Evolutionary conservation across 345 rosid species (phyloP).

Genomic region (Aquilaria yunnanensis): DNA sequence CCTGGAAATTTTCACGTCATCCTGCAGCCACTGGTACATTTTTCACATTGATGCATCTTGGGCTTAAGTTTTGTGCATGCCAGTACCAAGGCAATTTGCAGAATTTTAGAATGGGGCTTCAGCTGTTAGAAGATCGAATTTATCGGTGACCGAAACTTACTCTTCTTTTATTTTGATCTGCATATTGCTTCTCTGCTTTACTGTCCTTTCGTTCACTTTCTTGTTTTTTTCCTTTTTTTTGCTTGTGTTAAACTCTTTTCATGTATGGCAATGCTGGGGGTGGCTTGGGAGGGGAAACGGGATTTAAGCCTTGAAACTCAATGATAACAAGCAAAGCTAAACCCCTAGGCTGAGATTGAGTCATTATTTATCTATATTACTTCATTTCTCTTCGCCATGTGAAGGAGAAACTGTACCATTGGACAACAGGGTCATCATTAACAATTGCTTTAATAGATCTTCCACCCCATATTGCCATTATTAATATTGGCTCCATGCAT

Average conservation of each 20-base stretch:
- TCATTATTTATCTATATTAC: too few relatives aligned
- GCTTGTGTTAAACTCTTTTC: not conserved
- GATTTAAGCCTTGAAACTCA: too few relatives aligned
- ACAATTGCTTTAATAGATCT: too few relatives aligned
- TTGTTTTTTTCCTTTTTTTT: not conserved
- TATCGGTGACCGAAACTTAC: slow-evolving; percentile 50
- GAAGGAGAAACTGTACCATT: too few relatives aligned
- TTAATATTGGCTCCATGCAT: too few relatives aligned
- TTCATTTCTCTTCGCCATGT: too few relatives aligned
- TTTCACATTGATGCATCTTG: slow-evolving; percentile 95
- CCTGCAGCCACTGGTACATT: slow-evolving; percentile 98
- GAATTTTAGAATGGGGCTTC: slow-evolving; percentile 85
- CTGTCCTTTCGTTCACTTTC: not conserved
- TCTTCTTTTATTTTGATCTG: slow-evolving; percentile 1
- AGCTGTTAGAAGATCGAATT: slow-evolving; percentile 86
- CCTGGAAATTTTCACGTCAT: slow-evolving; percentile 94
- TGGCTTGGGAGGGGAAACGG: too few relatives aligned
- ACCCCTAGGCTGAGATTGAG: too few relatives aligned
- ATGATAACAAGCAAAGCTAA: too few relatives aligned
- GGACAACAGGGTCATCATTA: too few relatives aligned
- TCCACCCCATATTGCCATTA: too few relatives aligned
- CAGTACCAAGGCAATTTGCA: slow-evolving; percentile 80
- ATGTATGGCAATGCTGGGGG: not conserved
- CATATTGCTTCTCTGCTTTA: not conserved
- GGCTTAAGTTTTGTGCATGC: slow-evolving; percentile 91